These are phyloP conservation scores for Tylopilus sp. DNA, from an alignment of 1,284 basidiomycete genomes.

Conservation along the genomic window DNA sequence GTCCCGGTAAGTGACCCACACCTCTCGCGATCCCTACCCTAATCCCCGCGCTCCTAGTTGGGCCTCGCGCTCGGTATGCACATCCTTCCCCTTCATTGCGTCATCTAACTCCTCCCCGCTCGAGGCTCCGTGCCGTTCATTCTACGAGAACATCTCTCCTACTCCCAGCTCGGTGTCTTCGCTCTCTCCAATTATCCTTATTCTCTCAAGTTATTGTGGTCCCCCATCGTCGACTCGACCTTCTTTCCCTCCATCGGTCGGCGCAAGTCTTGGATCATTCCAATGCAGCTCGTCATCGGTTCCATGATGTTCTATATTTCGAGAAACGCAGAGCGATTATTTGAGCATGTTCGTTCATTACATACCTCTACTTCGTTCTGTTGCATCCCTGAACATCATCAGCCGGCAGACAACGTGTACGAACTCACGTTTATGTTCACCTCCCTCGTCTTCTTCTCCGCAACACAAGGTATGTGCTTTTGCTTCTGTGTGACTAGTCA, in stretches of 20 bases:
- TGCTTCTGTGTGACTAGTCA: neutral
- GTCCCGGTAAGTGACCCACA: conserved; percentile 74
- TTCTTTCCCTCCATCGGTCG: conserved; percentile 83
- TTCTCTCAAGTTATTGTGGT: conserved; percentile 96
- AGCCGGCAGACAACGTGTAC: conserved; percentile 81
- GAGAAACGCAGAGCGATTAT: conserved; percentile 71
- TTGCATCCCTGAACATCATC: conserved; percentile 17
- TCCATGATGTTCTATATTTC: conserved; percentile 87
- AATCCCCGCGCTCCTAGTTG: conserved; percentile 41
- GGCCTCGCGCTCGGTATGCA: conserved; percentile 68
- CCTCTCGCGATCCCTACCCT: conserved; percentile 11
- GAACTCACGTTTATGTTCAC: conserved; percentile 88
- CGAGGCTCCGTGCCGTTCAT: conserved; percentile 95
- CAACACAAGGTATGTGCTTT: conserved; percentile 79
- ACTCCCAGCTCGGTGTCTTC: conserved; percentile 95
- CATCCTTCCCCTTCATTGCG: neutral
- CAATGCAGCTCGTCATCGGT: conserved; percentile 92
- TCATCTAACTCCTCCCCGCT: conserved; percentile 20
- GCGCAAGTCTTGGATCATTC: conserved; percentile 98
- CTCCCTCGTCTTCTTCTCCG: conserved; percentile 89
- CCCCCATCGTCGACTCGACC: conserved; percentile 93
- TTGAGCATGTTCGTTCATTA: conserved; percentile 66
- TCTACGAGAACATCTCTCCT: conserved; percentile 90
- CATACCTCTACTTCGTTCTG: neutral
- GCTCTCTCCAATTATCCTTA: conserved; percentile 95